Conservation (phyloP, 2,329 filamentous ascomycete genomes). For the Colletotrichum paranaense region DNA sequence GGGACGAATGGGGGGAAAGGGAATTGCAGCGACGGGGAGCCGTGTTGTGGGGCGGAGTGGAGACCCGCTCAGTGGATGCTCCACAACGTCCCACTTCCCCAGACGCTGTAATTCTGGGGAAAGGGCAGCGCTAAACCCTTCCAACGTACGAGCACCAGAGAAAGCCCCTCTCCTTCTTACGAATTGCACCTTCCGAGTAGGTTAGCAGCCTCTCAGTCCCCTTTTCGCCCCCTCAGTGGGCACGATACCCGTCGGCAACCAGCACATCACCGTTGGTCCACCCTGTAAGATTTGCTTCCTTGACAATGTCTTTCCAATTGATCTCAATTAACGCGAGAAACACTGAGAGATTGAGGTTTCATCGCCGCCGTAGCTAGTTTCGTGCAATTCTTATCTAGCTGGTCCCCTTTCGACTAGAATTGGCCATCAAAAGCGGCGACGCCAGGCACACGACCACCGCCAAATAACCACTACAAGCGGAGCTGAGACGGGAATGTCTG, state of each 20-base stretch:
- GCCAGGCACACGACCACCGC: background rate
- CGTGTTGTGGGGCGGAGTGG: constrained; percentile 20
- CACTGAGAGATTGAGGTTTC: background rate
- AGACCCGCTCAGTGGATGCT: constrained; percentile 4
- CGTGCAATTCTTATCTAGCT: background rate
- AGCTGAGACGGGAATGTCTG: background rate
- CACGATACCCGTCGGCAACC: constrained; percentile 29
- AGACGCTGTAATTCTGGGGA: constrained; percentile 37
- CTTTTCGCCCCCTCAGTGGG: constrained; percentile 5
- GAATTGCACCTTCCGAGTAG: background rate
- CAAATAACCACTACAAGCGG: background rate
- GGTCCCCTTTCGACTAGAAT: background rate
- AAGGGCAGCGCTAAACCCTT: constrained; percentile 28
- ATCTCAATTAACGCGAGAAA: background rate
- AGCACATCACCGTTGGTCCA: background rate
- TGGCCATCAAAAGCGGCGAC: background rate
- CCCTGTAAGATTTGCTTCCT: background rate
- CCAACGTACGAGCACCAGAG: background rate
- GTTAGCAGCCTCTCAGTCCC: background rate
- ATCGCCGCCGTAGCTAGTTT: background rate
- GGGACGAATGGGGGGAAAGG: background rate
- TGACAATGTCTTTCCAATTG: background rate
- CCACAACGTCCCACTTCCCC: constrained; percentile 33
- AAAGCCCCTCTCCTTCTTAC: background rate
- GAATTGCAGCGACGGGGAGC: background rate